Evolutionary conservation across 805 yeast genomes (phyloP), one percentile per base, ranked within the genome.

Genomic region (Wickerhamiella azyma): DNA sequence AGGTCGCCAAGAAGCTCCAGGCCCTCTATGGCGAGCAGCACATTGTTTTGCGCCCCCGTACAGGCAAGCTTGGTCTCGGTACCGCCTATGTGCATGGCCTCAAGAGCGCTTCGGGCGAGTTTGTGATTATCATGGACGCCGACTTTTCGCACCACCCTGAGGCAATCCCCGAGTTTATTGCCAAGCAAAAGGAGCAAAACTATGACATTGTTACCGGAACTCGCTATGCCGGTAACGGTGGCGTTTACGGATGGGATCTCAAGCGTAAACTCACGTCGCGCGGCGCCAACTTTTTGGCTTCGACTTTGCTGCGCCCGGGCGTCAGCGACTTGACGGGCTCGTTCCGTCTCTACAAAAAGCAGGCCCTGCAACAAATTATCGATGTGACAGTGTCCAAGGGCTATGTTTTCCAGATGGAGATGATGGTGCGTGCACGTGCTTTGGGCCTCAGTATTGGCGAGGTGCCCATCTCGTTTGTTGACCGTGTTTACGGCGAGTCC

Each of bases 341-440:
- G 19, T 81, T 75, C 71, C 73, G 86, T 59, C 70, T 81, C 53
- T 81, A 81, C 68, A 79, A 79, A 62, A 81, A 79, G 62, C 75
- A 71, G 4, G 86, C 72, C 2, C 69, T 81, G 60, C 73, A 75
- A 51, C 74, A 76, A 58, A 72, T 81, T 52, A 81, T 81, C 52
- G 73, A 67, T 41, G 81, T 70, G 48, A 80, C 88, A 41, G 70
- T 74, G 58, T 76, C 83, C 32, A 81, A 81, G 65, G 89, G 89
- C 43, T 81, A 81, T 56, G 89, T 81, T 37, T 81, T 81, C 75
- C 89, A 81, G 66, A 81, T 81, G 89, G 89, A 81, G 65, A 80
- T 81, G 86, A 79, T 81, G 76, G 89, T 81, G 19, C 74, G 89
- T 54, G 89, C 89, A 36, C 72, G 83, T 59, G 68, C 79, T n/a